Conservation (phyloP, 2,329 filamentous ascomycete species). For the Shiraia bambusicola region DNA sequence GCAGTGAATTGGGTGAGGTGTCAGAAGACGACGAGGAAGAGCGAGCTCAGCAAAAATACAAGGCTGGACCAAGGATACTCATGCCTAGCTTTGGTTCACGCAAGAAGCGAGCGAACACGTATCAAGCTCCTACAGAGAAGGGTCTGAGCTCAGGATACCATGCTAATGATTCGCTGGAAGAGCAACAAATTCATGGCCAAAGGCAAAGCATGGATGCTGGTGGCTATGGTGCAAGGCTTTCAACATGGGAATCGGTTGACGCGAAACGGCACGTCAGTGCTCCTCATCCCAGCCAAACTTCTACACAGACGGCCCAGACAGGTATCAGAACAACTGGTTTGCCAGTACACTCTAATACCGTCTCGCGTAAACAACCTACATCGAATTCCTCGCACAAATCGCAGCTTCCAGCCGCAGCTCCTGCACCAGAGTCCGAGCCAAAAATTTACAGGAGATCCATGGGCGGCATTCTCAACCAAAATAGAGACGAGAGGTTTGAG, state of each 20-base stretch:
- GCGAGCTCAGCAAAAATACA: constrained; percentile 34
- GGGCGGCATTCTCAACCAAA: constrained; percentile 39
- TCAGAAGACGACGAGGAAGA: constrained; percentile 38
- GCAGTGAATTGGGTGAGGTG: constrained; percentile 26
- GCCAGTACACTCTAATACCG: constrained; percentile 25
- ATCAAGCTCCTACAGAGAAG: constrained; percentile 15
- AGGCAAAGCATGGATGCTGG: constrained; percentile 26
- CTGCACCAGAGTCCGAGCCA: constrained; percentile 13
- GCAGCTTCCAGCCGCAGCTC: constrained; percentile 28
- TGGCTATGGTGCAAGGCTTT: constrained; percentile 11
- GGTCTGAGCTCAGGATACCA: constrained; percentile 27
- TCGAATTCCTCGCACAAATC: constrained; percentile 40
- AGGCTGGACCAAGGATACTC: constrained; percentile 37
- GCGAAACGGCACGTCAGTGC: constrained; percentile 31
- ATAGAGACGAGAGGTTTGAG: constrained; percentile 29
- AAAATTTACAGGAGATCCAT: constrained; percentile 33
- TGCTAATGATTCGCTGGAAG: constrained; percentile 22
- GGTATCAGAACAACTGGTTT: constrained; percentile 17
- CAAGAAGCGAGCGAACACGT: constrained; percentile 24
- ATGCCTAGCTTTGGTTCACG: constrained; percentile 32
- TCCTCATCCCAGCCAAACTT: constrained; percentile 18
- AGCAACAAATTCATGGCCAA: constrained; percentile 14
- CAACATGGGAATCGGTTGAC: constrained; percentile 27
- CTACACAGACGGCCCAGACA: constrained; percentile 13
- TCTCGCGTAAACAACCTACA: constrained; percentile 25